Evolutionary conservation across 495 filamentous ascomycete genomes (phyloP), one percentile per base, ranked within the genome.

Genomic region (Neurospora discreta): DNA sequence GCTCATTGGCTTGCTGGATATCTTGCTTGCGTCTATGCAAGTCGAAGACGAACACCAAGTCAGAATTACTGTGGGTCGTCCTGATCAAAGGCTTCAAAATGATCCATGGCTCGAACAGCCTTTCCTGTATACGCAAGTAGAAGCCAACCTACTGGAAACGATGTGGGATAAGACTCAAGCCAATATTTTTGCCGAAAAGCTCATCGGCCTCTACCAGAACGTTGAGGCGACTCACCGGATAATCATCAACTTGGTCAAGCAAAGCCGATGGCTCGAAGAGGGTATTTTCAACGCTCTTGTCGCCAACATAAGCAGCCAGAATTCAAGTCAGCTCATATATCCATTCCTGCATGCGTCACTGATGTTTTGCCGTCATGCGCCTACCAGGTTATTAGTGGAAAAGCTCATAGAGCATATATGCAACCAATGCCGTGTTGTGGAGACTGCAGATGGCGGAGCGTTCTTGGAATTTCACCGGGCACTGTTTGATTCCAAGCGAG

Each of bases 1-100:
- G 23, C 88, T 92, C 74, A 83, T 85, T 69, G 82, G 82, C 1
- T 77, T 91, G 30, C 38, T 91, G 4, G 87, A 90, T 58, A 75
- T 76, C 38, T 75, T 87, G n/a, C 71, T 87, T 20, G 71, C 79
- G n/a, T 74, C 70, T 33, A 85, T 89, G 72, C 85, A 87, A 42
- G 38, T 78, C 7, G 7, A 36, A 16, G 72, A 72, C 68, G 70
- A 43, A 3, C 65, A 71, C 5, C 20, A 26, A 4, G 71, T 72
- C 0, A 69, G 74, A 3, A 18, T 68, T 15, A 42, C 44, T 2
- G 42, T 67, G 2, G n/a, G 68, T 7, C 16, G 73, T 44, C 36
- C 69, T 41, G 26, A 72, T 15, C 39, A 77, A 72, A 69, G 80
- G 72, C 69, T 75, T 82, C 78, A 65, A 15, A 52, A 67, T 72